Evolutionary conservation across 768 basidiomycete genomes (phyloP), one percentile per base, ranked within the genome.

Genomic region (Lentinula aciculospora): DNA sequence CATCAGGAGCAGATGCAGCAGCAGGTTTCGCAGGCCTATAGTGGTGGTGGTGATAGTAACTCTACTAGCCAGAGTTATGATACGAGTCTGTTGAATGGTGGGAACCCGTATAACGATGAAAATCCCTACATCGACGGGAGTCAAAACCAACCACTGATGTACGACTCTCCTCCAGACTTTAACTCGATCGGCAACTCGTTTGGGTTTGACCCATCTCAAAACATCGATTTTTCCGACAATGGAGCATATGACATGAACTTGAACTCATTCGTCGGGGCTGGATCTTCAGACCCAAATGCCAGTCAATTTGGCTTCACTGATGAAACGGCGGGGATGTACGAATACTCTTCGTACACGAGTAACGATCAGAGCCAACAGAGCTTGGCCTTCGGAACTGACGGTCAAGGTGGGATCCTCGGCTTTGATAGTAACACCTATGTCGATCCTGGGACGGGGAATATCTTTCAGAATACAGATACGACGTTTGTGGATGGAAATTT

Each of bases 1-100:
- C 37, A 42, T 29, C 62, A 63, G n/a, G 45, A 53, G 12, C 49
- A 58, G 21, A 36, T 42, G n/a, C 49, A 56, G 44, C 62, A 57
- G 12, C 45, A 31, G 25, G 42, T 25, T 12, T 23, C 42, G 15
- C 53, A 37, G 27, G 31, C 50, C 12, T 44, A 47, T n/a, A 56
- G n/a, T n/a, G n/a, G n/a, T n/a, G 32, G 32, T 34, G 32, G 39
- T 40, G 39, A 19, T 40, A 40, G 17, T 40, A 21, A 7, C 40
- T 19, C 40, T 5, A 42, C 4, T 19, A 6, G 40, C 4, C n/a
- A 42, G 12, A 42, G 19, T 21, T 21, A 21, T 8, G n/a, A 21
- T 12, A 42, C n/a, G 9, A 42, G 17, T n/a, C 5, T 34, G 31
- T 34, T 32, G 10, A 19, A 34, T 10, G 47, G 27, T 32, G 27